These are phyloP conservation scores for Pachysandra terminalis DNA, from an alignment of 164 flowering plant genomes.

Conservation along the genomic window DNA sequence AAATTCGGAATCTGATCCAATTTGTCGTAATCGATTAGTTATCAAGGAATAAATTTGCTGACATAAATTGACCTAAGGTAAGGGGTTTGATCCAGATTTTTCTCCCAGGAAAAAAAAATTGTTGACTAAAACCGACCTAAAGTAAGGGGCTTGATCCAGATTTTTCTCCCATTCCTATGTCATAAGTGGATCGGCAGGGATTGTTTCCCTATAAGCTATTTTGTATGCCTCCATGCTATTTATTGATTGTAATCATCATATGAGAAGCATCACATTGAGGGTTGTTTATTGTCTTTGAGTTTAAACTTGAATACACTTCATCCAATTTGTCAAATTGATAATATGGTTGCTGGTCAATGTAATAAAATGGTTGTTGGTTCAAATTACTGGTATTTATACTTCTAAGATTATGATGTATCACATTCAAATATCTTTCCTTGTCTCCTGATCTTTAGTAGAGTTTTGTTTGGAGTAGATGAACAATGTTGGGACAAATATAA, in stretches of 20 bases:
- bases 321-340: not conserved
- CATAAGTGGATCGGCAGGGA: too few species aligned
- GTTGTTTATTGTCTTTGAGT: not conserved
- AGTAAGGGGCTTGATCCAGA: too few species aligned
- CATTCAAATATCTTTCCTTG: not conserved
- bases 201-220: not conserved
- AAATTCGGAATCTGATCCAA: not conserved
- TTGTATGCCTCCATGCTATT: not conserved
- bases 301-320: not conserved
- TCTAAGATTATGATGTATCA: not conserved
- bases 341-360: too few species aligned
- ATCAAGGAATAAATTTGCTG: not conserved
- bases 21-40: not conserved
- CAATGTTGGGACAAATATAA: conserved; percentile 41
- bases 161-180: too few species aligned
- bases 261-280: not conserved
- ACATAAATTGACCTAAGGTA: not conserved
- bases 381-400: not conserved
- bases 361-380: not conserved
- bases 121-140: not conserved
- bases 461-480: conserved; percentile 29
- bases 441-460: not conserved
- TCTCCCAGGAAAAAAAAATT: not conserved
- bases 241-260: not conserved
- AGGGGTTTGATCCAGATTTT: too few species aligned